Evolutionary conservation across 331 rosid genomes (phyloP).

Genomic region (Quercus tomentella): DNA sequence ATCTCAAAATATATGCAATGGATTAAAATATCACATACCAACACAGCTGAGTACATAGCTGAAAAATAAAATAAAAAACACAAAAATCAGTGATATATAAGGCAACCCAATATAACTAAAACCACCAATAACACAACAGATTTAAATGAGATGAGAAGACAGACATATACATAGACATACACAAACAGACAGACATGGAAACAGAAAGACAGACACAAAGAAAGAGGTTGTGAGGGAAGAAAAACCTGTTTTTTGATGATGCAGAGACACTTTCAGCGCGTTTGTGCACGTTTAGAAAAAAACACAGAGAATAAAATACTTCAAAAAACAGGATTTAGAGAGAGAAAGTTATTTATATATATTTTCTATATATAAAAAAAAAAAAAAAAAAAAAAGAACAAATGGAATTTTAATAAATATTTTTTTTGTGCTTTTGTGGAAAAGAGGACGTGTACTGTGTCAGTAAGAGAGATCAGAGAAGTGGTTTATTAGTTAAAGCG

Average conservation of each 20-base stretch:
- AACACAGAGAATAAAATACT: slow-evolving; percentile 11
- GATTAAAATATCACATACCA: not conserved
- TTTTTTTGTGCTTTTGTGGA: not conserved
- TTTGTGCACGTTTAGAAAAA: slow-evolving; percentile 30
- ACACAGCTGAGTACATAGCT: slow-evolving; percentile 16
- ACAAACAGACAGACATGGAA: not conserved
- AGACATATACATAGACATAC: not conserved
- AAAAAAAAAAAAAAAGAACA: not conserved
- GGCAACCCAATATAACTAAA: slow-evolving; percentile 1
- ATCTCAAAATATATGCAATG: slow-evolving; percentile 10
- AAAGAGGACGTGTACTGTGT: too few relatives aligned
- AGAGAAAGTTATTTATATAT: not conserved
- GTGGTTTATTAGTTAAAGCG: too few relatives aligned
- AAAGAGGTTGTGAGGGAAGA: not conserved
- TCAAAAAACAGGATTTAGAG: not conserved
- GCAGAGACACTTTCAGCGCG: slow-evolving; percentile 7
- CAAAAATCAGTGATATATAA: not conserved
- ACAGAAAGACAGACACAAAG: not conserved
- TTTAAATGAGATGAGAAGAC: not conserved
- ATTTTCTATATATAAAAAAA: too few relatives aligned
- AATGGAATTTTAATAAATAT: too few relatives aligned
- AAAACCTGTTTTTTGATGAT: slow-evolving; percentile 37
- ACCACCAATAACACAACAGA: slow-evolving; percentile 4
- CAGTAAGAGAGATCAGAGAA: too few relatives aligned
- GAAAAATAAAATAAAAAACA: not conserved